phyloP scores from a whole-genome alignment of 306 rosid species.

The Ochetophila trinervis region DNA sequence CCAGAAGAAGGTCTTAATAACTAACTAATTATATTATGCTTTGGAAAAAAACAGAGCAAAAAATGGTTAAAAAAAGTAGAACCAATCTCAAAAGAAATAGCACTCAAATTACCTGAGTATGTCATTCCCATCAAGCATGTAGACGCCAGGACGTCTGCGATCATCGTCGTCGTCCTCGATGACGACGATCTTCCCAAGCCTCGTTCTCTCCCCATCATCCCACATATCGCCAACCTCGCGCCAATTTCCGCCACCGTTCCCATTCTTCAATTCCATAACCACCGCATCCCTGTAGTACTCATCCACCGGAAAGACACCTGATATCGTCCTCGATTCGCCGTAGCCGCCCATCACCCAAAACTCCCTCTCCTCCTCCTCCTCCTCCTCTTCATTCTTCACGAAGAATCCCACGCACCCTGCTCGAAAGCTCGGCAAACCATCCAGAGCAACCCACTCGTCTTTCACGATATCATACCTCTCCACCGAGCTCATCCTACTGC shows the following conservation, averaged over 20 bases:
- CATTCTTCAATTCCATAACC: constrained; percentile 55
- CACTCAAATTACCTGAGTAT: constrained; percentile 57
- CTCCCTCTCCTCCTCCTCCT: constrained; percentile 40
- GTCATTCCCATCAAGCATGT: constrained; percentile 72
- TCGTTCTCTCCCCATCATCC: constrained; percentile 53
- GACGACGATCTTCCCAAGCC: constrained; percentile 69
- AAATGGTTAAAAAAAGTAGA: neutral
- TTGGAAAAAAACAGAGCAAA: neutral
- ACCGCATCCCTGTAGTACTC: constrained; percentile 62
- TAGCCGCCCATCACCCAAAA: constrained; percentile 95
- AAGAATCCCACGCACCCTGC: constrained; percentile 89
- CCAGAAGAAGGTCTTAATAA: neutral
- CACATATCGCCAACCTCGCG: constrained; percentile 71
- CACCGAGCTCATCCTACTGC: constrained; percentile 59
- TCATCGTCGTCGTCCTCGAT: constrained; percentile 33
- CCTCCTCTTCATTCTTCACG: constrained; percentile 35
- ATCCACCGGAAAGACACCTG: constrained; percentile 78
- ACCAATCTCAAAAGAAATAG: neutral
- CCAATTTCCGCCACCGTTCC: constrained; percentile 47
- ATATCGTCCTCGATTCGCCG: constrained; percentile 70
- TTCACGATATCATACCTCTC: constrained; percentile 60
- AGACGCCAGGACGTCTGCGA: constrained; percentile 40
- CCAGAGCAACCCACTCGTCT: constrained; percentile 70
- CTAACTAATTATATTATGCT: neutral
- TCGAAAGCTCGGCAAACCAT: constrained; percentile 59